Base-by-base conservation (phyloP, 176 grass and related monocot genomes). In the Ensete ventricosum region DNA sequence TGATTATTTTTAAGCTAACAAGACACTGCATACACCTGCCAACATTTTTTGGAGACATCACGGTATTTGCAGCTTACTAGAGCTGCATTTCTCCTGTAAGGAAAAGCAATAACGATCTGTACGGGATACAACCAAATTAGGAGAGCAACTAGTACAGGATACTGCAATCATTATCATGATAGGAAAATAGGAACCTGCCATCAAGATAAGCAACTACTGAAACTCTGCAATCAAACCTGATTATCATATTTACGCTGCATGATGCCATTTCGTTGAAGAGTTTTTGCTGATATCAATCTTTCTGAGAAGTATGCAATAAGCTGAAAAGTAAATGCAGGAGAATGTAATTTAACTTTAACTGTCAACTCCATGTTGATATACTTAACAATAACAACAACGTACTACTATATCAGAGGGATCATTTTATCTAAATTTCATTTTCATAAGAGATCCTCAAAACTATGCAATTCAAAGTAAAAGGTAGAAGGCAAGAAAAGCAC, bases 1-100 rank as follows among this genome's bases (percentile, higher is more conserved):
- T 7, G 4, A 26, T 52, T 51, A 52, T 19, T 2, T 51, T 52
- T 53, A 69, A 59, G 13, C 14, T 49, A 77, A 50, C n/a, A 64
- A 81, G 23, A 76, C 74, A 16, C 43, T 73, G 50, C 55, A 71
- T 67, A 79, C 68, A 91, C 95, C 95, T 99, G 95, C 76, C 75
- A 89, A 87, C 87, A 93, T 81, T 80, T 85, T 84, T 99, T 94
- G 17, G 83, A 54, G 1, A 84, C 78, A 54, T 87, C 74, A 80
- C 88, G 85, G 76, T 99, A 99, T 84, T 94, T 99, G 84, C 95
- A 99, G 66, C 88, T 82, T 81, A 99, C 54, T 69, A 99, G 80
- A 51, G 73, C 50, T 77, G 81, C 77, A 77, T 99, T 83, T 76
- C 84, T 84, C 75, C 79, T 83, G 84, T 94, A 99, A 24, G 90